phyloP scores from a whole-genome alignment of 176 grass and related monocot species.

The Thinopyrum elongatum region DNA sequence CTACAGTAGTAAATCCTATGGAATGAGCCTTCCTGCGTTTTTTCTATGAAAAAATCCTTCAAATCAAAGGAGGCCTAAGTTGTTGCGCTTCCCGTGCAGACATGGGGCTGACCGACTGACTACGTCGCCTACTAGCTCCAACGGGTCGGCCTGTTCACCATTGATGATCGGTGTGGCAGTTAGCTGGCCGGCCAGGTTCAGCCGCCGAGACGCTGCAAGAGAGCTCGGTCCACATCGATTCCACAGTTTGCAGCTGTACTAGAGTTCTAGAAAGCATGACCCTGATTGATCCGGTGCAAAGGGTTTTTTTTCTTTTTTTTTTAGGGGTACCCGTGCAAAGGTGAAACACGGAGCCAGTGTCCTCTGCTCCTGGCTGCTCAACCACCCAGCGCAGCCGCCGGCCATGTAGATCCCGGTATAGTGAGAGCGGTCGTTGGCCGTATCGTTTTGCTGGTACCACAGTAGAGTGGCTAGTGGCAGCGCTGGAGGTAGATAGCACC shows the following conservation, averaged over 20 bases:
- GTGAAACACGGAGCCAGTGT: background rate
- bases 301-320: too few species aligned
- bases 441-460: background rate
- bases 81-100: background rate
- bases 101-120: background rate
- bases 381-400: background rate
- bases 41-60: too few species aligned
- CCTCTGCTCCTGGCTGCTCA: background rate
- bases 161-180: background rate
- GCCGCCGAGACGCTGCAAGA: background rate
- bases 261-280: too few species aligned
- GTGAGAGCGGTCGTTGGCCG: background rate
- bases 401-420: conserved; percentile 27
- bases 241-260: background rate
- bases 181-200: background rate
- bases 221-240: conserved; percentile 15
- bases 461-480: background rate
- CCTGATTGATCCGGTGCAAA: background rate
- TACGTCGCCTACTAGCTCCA: background rate
- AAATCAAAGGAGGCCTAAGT: too few species aligned
- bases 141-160: background rate
- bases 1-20: too few species aligned
- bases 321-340: too few species aligned
- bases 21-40: too few species aligned
- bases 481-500: background rate